A percentile compares a stretch with the other conserved stretches of the same genome.
Evolutionary conservation across 495 filamentous ascomycete species (phyloP).

Genomic region (Penicillium ucsense): DNA sequence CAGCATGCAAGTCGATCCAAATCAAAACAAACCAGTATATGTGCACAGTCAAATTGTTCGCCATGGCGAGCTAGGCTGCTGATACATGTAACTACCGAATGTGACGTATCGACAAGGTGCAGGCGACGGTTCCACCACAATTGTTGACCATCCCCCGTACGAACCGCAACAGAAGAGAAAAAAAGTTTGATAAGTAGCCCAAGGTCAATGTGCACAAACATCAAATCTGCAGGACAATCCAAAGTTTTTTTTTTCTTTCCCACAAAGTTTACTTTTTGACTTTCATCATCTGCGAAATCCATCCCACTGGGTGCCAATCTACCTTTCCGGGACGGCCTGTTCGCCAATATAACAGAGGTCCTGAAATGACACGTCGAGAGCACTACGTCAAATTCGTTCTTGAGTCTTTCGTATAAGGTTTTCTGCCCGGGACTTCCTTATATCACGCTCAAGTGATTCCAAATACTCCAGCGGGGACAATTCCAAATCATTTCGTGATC

Average conservation of each 20-base stretch:
- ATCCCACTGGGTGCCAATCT: no score
- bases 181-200: neutral
- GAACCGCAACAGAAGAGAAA: neutral
- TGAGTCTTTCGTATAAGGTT: neutral
- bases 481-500: slow-evolving; percentile 13
- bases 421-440: neutral
- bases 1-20: no score
- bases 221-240: neutral
- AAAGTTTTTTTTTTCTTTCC: slow-evolving; percentile 2
- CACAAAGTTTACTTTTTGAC: neutral
- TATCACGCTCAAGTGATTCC: slow-evolving; percentile 2
- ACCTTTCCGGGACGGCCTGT: no score
- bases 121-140: neutral
- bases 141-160: neutral
- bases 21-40: neutral
- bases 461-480: slow-evolving; percentile 1
- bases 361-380: slow-evolving; percentile 12
- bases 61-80: no score
- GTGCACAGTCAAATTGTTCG: no score
- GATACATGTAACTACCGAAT: neutral
- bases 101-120: neutral
- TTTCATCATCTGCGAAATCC: no score
- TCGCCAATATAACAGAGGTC: neutral
- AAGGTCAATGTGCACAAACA: neutral
- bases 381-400: neutral